These are phyloP conservation scores for Botryosphaeria dothidea DNA, from an alignment of 2,329 filamentous ascomycete species.

Conservation along the genomic window DNA sequence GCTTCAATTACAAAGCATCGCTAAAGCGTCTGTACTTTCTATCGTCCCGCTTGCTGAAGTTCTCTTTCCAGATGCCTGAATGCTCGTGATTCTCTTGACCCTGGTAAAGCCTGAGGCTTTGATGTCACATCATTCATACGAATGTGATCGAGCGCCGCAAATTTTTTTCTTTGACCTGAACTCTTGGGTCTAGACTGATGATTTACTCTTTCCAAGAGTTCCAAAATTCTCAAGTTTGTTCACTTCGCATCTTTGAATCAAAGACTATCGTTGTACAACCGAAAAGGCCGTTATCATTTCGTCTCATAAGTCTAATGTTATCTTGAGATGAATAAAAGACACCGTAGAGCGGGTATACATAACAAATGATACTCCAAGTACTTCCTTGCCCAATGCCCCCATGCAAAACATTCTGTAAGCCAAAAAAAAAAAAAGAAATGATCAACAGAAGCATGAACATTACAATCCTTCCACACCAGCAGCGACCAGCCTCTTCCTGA, in stretches of 20 bases:
- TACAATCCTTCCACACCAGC: neutral
- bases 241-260: too few relatives aligned
- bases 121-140: too few relatives aligned
- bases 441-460: neutral
- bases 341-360: neutral
- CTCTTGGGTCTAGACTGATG: too few relatives aligned
- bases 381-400: neutral
- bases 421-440: neutral
- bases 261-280: neutral
- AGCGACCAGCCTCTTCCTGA: slow-evolving; percentile 32
- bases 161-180: too few relatives aligned
- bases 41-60: neutral
- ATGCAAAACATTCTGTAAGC: neutral
- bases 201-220: too few relatives aligned
- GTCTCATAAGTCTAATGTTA: neutral
- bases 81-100: too few relatives aligned
- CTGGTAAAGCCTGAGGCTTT: too few relatives aligned
- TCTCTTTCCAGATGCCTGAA: too few relatives aligned
- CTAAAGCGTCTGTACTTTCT: neutral
- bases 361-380: neutral
- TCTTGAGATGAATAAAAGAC: neutral
- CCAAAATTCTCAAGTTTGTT: too few relatives aligned
- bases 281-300: neutral
- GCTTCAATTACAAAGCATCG: slow-evolving; percentile 6
- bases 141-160: too few relatives aligned